Percentiles rank a stretch among this genome's conserved stretches.
These are phyloP conservation scores for Plasmodium reichenowi DNA, from an alignment of 169 alveolate genomes.

Conservation along the genomic window DNA sequence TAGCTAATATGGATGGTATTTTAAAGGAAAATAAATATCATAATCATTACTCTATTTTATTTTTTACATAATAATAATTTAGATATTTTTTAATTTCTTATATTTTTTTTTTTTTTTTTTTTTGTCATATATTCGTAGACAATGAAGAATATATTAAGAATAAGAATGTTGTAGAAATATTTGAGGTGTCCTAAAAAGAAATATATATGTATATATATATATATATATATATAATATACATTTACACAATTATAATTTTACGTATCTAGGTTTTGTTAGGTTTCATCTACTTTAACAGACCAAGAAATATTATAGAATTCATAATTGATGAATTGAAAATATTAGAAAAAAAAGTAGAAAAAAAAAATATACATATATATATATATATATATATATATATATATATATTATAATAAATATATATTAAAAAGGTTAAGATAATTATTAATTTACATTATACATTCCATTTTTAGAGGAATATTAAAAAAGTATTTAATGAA, in stretches of 20 bases:
- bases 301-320: conserved; percentile 49
- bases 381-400: conserved; percentile 8
- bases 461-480: conserved; percentile 8
- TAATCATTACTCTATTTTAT: background rate
- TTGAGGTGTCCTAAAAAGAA: conserved; percentile 42
- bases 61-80: background rate
- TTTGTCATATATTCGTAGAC: conserved; percentile 17
- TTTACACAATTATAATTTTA: background rate
- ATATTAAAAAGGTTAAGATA: background rate
- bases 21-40: conserved; percentile 5
- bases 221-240: no score
- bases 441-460: background rate
- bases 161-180: conserved; percentile 51
- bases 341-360: conserved; percentile 57
- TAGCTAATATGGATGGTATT: conserved; percentile 42
- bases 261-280: conserved; percentile 50
- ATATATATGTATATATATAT: conserved; percentile 6
- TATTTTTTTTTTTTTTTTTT: conserved; percentile 4
- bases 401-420: background rate
- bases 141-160: conserved; percentile 36
- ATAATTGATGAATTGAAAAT: conserved; percentile 40
- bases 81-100: no score
- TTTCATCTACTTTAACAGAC: conserved; percentile 47
- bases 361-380: background rate
- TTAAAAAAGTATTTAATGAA: conserved; percentile 20